These are phyloP conservation scores for Sporobolomyces phaffii DNA, from an alignment of 768 basidiomycete species.

Conservation along the genomic window DNA sequence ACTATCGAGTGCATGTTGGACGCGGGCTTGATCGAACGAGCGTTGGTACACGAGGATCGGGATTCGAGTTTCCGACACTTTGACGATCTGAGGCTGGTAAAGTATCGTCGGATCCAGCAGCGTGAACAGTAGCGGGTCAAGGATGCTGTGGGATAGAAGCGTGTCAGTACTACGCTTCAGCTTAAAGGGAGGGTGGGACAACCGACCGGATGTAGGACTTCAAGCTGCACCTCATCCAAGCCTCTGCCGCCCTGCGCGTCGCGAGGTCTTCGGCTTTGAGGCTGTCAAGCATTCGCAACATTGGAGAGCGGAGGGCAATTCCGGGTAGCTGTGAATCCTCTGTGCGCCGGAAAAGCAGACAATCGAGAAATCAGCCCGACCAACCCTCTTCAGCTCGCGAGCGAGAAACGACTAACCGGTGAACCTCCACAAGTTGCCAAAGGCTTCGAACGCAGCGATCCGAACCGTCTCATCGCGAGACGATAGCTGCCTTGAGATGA, in stretches of 20 bases:
- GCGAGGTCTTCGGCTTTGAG: slow-evolving; percentile 68
- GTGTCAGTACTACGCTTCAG: background rate
- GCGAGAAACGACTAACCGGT: slow-evolving; percentile 56
- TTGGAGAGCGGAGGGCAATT: slow-evolving; percentile 70
- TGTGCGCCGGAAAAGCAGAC: slow-evolving; percentile 42
- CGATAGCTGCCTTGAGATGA: slow-evolving; percentile 66
- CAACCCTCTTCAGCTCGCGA: background rate
- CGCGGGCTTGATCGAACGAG: slow-evolving; percentile 68
- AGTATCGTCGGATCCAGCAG: slow-evolving; percentile 65
- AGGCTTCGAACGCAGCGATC: slow-evolving; percentile 69
- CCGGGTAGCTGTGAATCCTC: slow-evolving; percentile 79
- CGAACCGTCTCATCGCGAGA: slow-evolving; percentile 53
- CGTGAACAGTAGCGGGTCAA: slow-evolving; percentile 79
- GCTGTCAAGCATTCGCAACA: slow-evolving; percentile 80
- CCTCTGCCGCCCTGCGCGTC: slow-evolving; percentile 74
- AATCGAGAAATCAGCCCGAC: background rate
- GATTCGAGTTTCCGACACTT: slow-evolving; percentile 62
- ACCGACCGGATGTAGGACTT: slow-evolving; percentile 80
- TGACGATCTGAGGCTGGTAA: slow-evolving; percentile 53
- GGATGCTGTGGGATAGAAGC: slow-evolving; percentile 54
- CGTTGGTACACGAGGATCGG: slow-evolving; percentile 64
- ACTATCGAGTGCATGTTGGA: slow-evolving; percentile 68
- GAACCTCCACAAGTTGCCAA: slow-evolving; percentile 86
- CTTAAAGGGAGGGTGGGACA: background rate
- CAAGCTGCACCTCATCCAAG: slow-evolving; percentile 93